Evolutionary conservation across 1,284 basidiomycete species (phyloP).

Genomic region (Fomitiporia mediterranea): DNA sequence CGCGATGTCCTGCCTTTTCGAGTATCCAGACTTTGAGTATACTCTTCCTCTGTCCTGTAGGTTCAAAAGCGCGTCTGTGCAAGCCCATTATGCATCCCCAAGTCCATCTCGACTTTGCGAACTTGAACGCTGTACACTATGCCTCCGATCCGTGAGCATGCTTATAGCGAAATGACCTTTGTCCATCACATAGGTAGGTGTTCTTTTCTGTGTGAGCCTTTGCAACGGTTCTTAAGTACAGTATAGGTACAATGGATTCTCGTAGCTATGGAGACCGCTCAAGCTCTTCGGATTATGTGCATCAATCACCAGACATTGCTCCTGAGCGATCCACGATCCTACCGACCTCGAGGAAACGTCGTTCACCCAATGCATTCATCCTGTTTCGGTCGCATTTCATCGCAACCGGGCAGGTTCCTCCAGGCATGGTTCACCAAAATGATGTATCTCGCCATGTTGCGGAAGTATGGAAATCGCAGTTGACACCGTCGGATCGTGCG

Average conservation of each 20-base stretch:
- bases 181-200: not conserved
- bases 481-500: not conserved
- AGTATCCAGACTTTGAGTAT: not conserved
- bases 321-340: not conserved
- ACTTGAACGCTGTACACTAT: not conserved
- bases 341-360: not conserved
- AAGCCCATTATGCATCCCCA: constrained; percentile 4
- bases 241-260: not conserved
- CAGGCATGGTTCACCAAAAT: constrained; percentile 1
- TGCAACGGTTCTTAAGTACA: not conserved
- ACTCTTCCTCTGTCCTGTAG: not conserved
- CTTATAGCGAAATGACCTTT: too few species aligned
- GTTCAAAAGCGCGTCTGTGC: not conserved
- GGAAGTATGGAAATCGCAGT: not conserved
- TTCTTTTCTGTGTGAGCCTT: not conserved
- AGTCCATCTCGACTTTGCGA: not conserved
- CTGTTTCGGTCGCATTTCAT: constrained; percentile 8
- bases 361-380: constrained; percentile 10
- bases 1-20: constrained; percentile 12
- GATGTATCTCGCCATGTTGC: constrained; percentile 10
- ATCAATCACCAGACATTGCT: too few species aligned
- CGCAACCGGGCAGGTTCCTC: not conserved
- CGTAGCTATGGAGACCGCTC: not conserved
- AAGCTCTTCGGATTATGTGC: not conserved
- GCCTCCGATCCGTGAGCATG: constrained; percentile 1